A percentile compares a stretch with the other conserved stretches of the same genome.
Conservation (phyloP, 2,329 filamentous ascomycete species). For the Magnaporthiopsis rhizophila region DNA sequence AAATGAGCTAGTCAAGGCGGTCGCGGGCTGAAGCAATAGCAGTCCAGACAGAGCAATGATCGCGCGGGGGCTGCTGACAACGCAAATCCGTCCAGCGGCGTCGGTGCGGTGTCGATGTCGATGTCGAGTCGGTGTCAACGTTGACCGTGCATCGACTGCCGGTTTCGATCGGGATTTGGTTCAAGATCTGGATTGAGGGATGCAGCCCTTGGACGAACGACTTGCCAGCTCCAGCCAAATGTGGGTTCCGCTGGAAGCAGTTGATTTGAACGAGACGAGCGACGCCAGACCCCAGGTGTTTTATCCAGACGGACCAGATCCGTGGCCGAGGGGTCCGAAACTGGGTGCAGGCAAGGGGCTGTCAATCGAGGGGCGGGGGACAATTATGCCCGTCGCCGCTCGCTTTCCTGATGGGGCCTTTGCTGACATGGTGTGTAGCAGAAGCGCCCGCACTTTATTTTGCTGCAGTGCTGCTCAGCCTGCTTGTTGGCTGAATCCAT, state of each 20-base stretch:
- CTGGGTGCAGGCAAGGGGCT: neutral
- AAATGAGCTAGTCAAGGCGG: neutral
- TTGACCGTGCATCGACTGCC: too few species aligned
- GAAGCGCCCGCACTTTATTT: neutral
- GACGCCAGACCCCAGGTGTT: neutral
- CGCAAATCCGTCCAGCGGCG: neutral
- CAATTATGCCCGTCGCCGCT: neutral
- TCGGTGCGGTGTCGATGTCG: neutral
- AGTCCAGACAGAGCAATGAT: neutral
- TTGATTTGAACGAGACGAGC: neutral
- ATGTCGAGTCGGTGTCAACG: neutral
- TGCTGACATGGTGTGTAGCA: conserved; percentile 4
- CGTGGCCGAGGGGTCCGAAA: neutral
- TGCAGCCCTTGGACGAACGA: neutral
- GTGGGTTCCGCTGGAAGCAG: too few species aligned
- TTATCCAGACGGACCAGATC: neutral
- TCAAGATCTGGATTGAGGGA: neutral
- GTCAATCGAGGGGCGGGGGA: neutral
- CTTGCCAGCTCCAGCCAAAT: too few species aligned
- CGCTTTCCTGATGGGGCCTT: neutral
- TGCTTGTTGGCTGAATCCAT: neutral
- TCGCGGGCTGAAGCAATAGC: neutral
- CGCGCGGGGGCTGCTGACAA: neutral
- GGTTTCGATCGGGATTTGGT: neutral
- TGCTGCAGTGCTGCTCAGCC: neutral